Conservation (phyloP, 306 rosid genomes). For the Spatholobus suberectus region DNA sequence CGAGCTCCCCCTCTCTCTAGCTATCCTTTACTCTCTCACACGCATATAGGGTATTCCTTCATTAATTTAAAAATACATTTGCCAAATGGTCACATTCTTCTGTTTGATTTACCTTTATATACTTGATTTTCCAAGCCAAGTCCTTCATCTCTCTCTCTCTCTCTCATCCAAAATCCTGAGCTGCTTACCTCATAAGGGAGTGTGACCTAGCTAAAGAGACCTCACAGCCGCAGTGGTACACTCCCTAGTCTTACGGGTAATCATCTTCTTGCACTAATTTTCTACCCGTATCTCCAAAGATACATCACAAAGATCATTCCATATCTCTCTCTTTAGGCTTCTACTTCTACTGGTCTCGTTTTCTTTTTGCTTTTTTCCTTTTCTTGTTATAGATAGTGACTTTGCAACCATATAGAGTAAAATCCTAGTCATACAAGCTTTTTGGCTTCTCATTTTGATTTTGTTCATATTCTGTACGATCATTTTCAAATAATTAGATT, state of each 20-base stretch:
- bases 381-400: constrained; percentile 54
- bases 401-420: constrained; percentile 54
- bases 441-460: constrained; percentile 12
- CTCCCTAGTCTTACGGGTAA: constrained; percentile 92
- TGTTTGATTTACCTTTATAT: constrained; percentile 46
- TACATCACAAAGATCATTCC: constrained; percentile 82
- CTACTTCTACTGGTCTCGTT: constrained; percentile 44
- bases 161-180: constrained; percentile 57
- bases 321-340: constrained; percentile 43
- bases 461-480: neutral
- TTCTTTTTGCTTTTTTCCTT: constrained; percentile 41
- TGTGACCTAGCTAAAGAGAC: constrained; percentile 54
- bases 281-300: constrained; percentile 78
- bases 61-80: constrained; percentile 29
- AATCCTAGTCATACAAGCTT: constrained; percentile 58
- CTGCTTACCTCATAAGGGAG: constrained; percentile 80
- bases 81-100: constrained; percentile 47
- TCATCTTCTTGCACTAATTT: constrained; percentile 74
- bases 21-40: constrained; percentile 35
- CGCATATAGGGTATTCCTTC: neutral
- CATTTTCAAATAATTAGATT: neutral
- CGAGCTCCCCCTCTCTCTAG: constrained; percentile 29
- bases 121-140: constrained; percentile 53
- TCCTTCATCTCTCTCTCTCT: constrained; percentile 37
- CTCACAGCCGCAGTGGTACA: constrained; percentile 68